Evolutionary conservation across 805 yeast genomes (phyloP).

Genomic region (Spathaspora gorwiae): DNA sequence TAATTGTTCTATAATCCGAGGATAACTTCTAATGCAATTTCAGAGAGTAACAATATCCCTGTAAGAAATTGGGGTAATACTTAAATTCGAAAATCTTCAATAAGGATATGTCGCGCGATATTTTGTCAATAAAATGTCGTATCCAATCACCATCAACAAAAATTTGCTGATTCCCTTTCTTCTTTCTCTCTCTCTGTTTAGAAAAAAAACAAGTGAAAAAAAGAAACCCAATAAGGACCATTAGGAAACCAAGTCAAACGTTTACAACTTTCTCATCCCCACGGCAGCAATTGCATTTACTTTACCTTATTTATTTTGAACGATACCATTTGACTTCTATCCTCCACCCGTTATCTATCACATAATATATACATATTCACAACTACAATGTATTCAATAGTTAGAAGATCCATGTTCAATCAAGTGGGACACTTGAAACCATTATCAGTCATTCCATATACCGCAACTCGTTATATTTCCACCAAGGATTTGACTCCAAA

Average conservation of each 20-base stretch:
- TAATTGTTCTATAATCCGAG: too few relatives aligned
- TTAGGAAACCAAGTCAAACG: background rate
- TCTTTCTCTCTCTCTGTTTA: background rate
- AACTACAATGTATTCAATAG: slow-evolving; percentile 22
- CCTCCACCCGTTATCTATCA: too few relatives aligned
- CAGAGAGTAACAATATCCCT: too few relatives aligned
- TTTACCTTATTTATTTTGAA: background rate
- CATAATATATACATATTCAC: background rate
- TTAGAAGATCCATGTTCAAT: slow-evolving; percentile 17
- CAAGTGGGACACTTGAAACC: slow-evolving; percentile 1
- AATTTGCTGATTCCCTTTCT: slow-evolving; percentile 28
- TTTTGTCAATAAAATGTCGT: slow-evolving; percentile 10
- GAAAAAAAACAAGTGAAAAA: slow-evolving; percentile 2
- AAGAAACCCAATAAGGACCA: slow-evolving; percentile 4
- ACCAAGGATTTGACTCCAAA: slow-evolving; percentile 46
- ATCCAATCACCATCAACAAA: slow-evolving; percentile 31
- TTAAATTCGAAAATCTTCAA: too few relatives aligned
- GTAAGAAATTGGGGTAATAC: too few relatives aligned
- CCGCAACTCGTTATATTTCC: slow-evolving; percentile 21
- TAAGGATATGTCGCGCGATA: background rate
- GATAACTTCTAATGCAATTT: too few relatives aligned
- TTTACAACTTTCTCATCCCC: background rate
- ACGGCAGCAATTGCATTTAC: background rate
- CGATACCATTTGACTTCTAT: too few relatives aligned
- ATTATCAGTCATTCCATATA: background rate